A percentile compares a stretch with the other conserved stretches of the same genome.
Evolutionary conservation across 352 stramenopile species (phyloP).

Genomic region (Pythium diclinum): DNA sequence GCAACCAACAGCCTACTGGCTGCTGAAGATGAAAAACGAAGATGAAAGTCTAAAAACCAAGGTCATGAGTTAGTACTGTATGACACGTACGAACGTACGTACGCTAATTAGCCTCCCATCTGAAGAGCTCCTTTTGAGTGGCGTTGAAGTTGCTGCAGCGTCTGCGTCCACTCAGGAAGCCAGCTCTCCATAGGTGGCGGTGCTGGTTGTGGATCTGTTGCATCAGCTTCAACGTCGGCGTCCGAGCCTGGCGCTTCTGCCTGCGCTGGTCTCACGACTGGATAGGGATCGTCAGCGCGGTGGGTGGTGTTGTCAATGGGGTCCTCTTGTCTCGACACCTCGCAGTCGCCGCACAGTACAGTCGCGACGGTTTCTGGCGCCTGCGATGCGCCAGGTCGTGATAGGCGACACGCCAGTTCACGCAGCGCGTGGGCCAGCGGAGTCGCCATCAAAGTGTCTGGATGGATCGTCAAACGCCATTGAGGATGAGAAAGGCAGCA

Average conservation of each 20-base stretch:
- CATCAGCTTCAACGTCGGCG: not conserved
- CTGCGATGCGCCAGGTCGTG: not conserved
- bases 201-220: not conserved
- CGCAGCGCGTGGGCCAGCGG: not conserved
- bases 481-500: not conserved
- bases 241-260: not conserved
- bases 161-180: not conserved
- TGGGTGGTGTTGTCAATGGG: not conserved
- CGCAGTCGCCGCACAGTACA: slow-evolving; percentile 3
- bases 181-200: not conserved
- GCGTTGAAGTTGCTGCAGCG: slow-evolving; percentile 18
- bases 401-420: slow-evolving; percentile 11
- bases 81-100: not conserved
- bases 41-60: not conserved
- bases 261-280: not conserved
- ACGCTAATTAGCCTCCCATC: not conserved
- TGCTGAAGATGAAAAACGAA: too few species aligned
- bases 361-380: slow-evolving; percentile 9
- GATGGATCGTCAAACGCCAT: not conserved
- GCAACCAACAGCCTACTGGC: not conserved
- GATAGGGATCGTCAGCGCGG: not conserved
- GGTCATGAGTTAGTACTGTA: not conserved
- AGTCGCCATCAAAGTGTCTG: not conserved
- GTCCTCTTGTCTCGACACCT: not conserved
- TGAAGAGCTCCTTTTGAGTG: not conserved